Conservation (phyloP, 495 filamentous ascomycete species). For the Evansstolkia leycettana region DNA sequence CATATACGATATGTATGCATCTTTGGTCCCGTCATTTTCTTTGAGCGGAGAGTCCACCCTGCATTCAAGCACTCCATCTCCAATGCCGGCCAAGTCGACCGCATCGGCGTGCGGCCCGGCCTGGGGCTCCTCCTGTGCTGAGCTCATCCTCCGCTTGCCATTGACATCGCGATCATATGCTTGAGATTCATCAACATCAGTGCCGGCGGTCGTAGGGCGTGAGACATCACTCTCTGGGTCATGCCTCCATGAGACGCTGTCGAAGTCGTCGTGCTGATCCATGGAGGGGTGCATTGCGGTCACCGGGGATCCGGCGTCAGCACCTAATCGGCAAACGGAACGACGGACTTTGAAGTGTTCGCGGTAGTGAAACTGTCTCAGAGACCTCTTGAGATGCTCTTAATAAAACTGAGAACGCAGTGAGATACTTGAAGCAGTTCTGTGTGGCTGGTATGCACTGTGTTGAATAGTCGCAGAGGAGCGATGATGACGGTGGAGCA, state of each 20-base stretch:
- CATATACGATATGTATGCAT: constrained; percentile 89
- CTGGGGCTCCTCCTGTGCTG: constrained; percentile 33
- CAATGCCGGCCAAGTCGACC: constrained; percentile 54
- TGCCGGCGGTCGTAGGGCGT: constrained; percentile 34
- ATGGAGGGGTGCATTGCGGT: constrained; percentile 17
- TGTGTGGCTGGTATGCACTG: too few species aligned
- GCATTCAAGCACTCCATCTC: constrained; percentile 73
- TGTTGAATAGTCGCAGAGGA: constrained; percentile 2
- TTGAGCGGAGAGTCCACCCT: constrained; percentile 71
- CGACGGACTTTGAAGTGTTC: too few species aligned
- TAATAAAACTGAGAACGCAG: too few species aligned
- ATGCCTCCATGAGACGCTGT: constrained; percentile 46
- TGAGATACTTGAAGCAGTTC: too few species aligned
- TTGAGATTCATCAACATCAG: constrained; percentile 24
- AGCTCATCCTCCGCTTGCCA: constrained; percentile 42
- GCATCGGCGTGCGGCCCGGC: constrained; percentile 43
- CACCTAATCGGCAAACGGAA: constrained; percentile 7
- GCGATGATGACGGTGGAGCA: too few species aligned
- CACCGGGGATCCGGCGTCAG: constrained; percentile 8
- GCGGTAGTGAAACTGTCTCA: too few species aligned
- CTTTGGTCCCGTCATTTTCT: constrained; percentile 94
- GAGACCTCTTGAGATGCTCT: too few species aligned
- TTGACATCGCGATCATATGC: constrained; percentile 25
- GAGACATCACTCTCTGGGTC: constrained; percentile 38
- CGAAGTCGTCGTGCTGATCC: constrained; percentile 45